Base-by-base conservation (phyloP, 2,329 filamentous ascomycete genomes). In the Fusarium nematophilum region DNA sequence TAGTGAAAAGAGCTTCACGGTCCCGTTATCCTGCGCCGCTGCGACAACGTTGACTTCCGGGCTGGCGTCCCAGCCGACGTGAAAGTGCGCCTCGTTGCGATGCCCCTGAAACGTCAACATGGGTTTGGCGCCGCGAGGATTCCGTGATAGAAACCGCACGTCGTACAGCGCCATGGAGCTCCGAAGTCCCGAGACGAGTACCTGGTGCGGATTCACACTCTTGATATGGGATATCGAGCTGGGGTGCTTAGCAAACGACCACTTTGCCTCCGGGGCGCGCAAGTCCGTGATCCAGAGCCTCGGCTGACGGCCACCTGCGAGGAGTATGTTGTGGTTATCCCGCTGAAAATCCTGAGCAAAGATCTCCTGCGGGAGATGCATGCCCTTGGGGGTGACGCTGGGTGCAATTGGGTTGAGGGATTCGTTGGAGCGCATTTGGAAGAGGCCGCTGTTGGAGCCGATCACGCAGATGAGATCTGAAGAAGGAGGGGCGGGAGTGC, bases 91-190 rank as follows among this genome's bases (percentile, higher is more conserved):
- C 0, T 69, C 67, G 66, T 88, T 89, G 25, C 68, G 66, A 69
- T 86, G 86, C 3, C 70, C 76, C 0, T 76, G 73, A 53, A 88
- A 87, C 0, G 47, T 47, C 8, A 87, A 67, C 2, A 85, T 64
- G 0, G 85, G 78, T 5, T 42, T 57, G 0, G 72, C 66, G 6
- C 65, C 59, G 45, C 67, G 65, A 2, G 62, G 37, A 5, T 54
- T 55, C 31, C 46, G 31, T 34, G 37, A 50, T 17, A 65, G 45
- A 60, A 78, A 85, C 2, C 86, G 83, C 26, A 83, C 57, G 59
- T 89, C 86, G 64, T 86, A 89, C 5, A 87, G 71, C 1, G 76
- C 76, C 74, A 89, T 82, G 47, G 67, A 75, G 66, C 76, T 78
- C 26, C 72, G 65, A 2, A 86, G 71, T 1, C 85, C 84, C 0